Percentiles rank a stretch among this genome's conserved stretches.
Conservation (phyloP, 345 rosid genomes). For the Sisymbrium irio region DNA sequence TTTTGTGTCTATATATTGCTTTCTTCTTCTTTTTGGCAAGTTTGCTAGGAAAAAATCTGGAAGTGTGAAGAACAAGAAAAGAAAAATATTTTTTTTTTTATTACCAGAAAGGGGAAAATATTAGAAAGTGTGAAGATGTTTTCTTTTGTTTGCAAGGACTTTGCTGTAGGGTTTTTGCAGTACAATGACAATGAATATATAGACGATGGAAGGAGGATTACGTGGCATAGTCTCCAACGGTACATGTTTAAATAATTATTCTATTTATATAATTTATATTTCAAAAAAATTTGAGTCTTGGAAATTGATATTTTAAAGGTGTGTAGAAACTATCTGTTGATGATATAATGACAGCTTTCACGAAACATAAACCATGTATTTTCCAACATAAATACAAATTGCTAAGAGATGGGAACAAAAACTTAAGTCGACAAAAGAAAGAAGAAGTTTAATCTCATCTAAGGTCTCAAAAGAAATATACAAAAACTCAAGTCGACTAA, state of each 20-base stretch:
- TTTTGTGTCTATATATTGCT: not conserved
- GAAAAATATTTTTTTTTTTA: not conserved
- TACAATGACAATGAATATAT: slow-evolving; percentile 27
- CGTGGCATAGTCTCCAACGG: slow-evolving; percentile 22
- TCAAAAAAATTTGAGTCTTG: not conserved
- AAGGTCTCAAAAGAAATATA: not conserved
- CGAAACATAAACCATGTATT: not conserved
- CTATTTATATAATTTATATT: not conserved
- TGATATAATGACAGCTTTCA: slow-evolving; percentile 8
- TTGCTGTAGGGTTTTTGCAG: slow-evolving; percentile 21
- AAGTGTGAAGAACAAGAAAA: slow-evolving; percentile 23
- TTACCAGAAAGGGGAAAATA: not conserved
- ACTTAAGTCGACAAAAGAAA: not conserved
- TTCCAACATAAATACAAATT: not conserved
- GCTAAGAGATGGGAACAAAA: not conserved
- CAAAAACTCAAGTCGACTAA: no score
- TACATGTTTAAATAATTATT: not conserved
- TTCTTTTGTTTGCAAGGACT: not conserved
- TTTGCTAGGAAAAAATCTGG: slow-evolving; percentile 18
- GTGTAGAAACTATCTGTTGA: slow-evolving; percentile 1
- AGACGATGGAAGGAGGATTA: slow-evolving; percentile 7
- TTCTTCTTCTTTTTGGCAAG: slow-evolving; percentile 5
- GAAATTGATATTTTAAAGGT: not conserved
- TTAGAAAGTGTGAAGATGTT: not conserved
- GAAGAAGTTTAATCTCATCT: not conserved